These are phyloP conservation scores for Ceratobasidium sp. DNA, from an alignment of 1,284 basidiomycete genomes.

Conservation along the genomic window DNA sequence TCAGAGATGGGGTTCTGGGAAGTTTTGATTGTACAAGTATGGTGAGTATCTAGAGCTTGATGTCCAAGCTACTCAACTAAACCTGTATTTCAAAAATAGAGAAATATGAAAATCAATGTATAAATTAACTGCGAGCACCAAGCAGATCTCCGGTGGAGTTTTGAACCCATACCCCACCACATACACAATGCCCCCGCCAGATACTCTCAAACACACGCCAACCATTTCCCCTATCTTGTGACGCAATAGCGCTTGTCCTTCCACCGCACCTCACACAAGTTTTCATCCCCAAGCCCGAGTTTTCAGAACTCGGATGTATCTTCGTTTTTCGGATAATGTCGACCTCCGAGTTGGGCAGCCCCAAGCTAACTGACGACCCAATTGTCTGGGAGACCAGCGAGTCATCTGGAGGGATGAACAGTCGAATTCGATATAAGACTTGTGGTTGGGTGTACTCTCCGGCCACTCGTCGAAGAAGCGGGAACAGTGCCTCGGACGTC, in stretches of 20 bases:
- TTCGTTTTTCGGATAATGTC: conserved; percentile 43
- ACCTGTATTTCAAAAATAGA: neutral
- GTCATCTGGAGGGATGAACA: conserved; percentile 37
- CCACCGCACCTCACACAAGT: conserved; percentile 37
- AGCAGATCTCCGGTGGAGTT: conserved; percentile 26
- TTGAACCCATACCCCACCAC: conserved; percentile 35
- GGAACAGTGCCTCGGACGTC: conserved; percentile 18
- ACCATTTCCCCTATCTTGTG: conserved; percentile 24
- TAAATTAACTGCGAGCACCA: conserved; percentile 40
- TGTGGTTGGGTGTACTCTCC: conserved; percentile 29
- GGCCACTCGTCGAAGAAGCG: conserved; percentile 24
- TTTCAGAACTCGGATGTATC: conserved; percentile 1
- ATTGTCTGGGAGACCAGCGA: conserved; percentile 30
- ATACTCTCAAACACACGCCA: conserved; percentile 38
- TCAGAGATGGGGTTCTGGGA: conserved; percentile 80
- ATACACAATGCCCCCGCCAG: conserved; percentile 40
- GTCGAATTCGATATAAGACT: conserved; percentile 27
- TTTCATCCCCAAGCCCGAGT: conserved; percentile 1
- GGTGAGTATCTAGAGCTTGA: neutral
- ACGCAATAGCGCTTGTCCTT: conserved; percentile 13
- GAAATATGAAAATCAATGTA: conserved; percentile 5
- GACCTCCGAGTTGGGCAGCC: conserved; percentile 20
- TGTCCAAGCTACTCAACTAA: neutral
- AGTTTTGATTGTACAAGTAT: conserved; percentile 57
- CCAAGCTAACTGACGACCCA: conserved; percentile 9